Conservation (phyloP, 1,284 basidiomycete species). For the Apiotrichum laibachii region DNA sequence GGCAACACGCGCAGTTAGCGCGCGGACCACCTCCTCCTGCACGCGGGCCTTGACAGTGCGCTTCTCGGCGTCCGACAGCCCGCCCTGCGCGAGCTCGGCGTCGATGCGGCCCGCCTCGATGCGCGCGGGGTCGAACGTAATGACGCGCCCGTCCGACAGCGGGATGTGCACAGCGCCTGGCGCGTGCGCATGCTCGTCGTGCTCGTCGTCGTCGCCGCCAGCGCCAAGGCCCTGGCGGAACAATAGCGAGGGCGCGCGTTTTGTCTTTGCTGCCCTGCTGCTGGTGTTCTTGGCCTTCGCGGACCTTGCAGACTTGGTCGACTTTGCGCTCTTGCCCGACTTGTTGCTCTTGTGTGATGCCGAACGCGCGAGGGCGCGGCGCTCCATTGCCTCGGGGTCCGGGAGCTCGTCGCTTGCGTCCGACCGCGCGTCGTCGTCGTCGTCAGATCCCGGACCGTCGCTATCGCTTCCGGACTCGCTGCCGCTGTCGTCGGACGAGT, state of each 20-base stretch:
- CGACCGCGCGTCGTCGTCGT: slow-evolving; percentile 28
- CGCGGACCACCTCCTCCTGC: slow-evolving; percentile 30
- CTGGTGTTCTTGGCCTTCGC: neutral
- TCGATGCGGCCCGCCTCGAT: slow-evolving; percentile 35
- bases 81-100: slow-evolving; percentile 35
- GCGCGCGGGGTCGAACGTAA: slow-evolving; percentile 39
- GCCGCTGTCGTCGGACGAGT: neutral
- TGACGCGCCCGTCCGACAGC: slow-evolving; percentile 34
- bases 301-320: slow-evolving; percentile 32
- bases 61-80: slow-evolving; percentile 32
- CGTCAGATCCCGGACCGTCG: slow-evolving; percentile 15
- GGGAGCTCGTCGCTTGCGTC: slow-evolving; percentile 43
- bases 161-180: slow-evolving; percentile 18
- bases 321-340: slow-evolving; percentile 36
- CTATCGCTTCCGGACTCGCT: neutral
- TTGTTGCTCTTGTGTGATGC: slow-evolving; percentile 14
- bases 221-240: slow-evolving; percentile 32
- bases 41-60: slow-evolving; percentile 10
- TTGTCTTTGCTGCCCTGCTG: too few relatives aligned
- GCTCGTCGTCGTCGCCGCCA: neutral
- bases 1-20: slow-evolving; percentile 35
- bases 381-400: slow-evolving; percentile 42
- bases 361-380: slow-evolving; percentile 12
- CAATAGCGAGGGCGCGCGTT: slow-evolving; percentile 24
- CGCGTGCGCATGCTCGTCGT: neutral